phyloP scores from a whole-genome alignment of 148 eudicot genomes.

The Arbutus unedo region DNA sequence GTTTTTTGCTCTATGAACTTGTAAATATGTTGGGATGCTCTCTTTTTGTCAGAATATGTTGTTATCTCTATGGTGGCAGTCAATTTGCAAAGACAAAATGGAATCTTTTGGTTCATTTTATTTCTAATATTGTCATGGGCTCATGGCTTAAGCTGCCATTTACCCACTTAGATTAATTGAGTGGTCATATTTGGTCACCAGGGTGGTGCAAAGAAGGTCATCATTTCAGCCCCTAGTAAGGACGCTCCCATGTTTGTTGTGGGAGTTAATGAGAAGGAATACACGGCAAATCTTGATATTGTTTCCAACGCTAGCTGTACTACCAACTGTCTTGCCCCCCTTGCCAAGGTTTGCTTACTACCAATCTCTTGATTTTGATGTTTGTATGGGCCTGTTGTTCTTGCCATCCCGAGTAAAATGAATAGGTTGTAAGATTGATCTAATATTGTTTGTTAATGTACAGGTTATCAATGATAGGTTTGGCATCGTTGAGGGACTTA shows the following conservation, averaged over 20 bases:
- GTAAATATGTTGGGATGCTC: background rate
- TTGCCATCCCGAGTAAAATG: background rate
- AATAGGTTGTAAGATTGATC: background rate
- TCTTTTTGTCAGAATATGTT: background rate
- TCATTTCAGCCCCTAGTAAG: conserved; percentile 63
- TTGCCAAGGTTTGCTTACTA: conserved; percentile 46
- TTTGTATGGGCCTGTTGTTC: background rate
- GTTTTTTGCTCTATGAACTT: background rate
- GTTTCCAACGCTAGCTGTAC: conserved; percentile 73
- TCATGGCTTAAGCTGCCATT: background rate
- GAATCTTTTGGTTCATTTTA: conserved; percentile 2
- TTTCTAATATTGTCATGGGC: background rate
- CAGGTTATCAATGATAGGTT: conserved; percentile 65
- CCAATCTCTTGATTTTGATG: background rate
- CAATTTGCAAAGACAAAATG: background rate
- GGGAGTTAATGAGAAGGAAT: conserved; percentile 69
- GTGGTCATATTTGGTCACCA: conserved; percentile 16
- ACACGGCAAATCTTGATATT: conserved; percentile 48
- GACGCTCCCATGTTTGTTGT: conserved; percentile 74
- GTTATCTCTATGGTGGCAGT: background rate
- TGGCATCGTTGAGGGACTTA: conserved; percentile 68
- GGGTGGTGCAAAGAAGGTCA: conserved; percentile 71
- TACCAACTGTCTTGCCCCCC: conserved; percentile 29
- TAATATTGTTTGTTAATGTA: background rate
- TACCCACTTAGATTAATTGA: background rate